Percentiles rank a stretch among this genome's conserved stretches.
These are phyloP conservation scores for Vigna trinervia DNA, from an alignment of 306 rosid genomes.

Conservation along the genomic window DNA sequence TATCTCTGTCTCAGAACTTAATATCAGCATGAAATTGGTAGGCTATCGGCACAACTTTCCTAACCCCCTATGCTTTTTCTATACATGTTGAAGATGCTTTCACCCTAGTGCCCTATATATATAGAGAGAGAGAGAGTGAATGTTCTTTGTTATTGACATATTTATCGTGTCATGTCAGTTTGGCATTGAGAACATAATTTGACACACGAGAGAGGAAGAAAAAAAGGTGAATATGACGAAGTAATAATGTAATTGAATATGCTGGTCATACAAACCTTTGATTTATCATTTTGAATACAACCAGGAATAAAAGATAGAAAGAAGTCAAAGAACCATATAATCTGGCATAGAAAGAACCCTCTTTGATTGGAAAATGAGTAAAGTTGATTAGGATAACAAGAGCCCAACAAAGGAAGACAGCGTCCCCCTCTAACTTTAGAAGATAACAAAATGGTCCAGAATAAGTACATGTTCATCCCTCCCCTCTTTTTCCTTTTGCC, in stretches of 20 bases:
- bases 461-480: constrained; percentile 32
- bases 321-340: constrained; percentile 7
- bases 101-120: not conserved
- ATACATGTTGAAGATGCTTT: not conserved
- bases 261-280: constrained; percentile 19
- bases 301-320: constrained; percentile 19
- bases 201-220: constrained; percentile 6
- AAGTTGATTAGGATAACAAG: constrained; percentile 32
- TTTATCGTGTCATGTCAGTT: not conserved
- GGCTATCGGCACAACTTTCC: not conserved
- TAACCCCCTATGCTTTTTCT: not conserved
- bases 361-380: constrained; percentile 25
- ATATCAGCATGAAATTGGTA: no score
- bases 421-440: not conserved
- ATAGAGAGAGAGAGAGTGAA: no score
- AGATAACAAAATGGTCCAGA: constrained; percentile 10
- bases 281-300: constrained; percentile 11
- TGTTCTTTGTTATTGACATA: no score
- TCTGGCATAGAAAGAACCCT: not conserved
- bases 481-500: not conserved
- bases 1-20: no score
- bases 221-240: constrained; percentile 15
- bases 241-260: constrained; percentile 35
- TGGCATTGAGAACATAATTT: constrained; percentile 20
- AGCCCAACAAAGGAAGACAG: constrained; percentile 27